Percentiles rank a stretch among this genome's conserved stretches.
phyloP scores from a whole-genome alignment of 805 yeast genomes.

The Candida cerambycidarum region DNA sequence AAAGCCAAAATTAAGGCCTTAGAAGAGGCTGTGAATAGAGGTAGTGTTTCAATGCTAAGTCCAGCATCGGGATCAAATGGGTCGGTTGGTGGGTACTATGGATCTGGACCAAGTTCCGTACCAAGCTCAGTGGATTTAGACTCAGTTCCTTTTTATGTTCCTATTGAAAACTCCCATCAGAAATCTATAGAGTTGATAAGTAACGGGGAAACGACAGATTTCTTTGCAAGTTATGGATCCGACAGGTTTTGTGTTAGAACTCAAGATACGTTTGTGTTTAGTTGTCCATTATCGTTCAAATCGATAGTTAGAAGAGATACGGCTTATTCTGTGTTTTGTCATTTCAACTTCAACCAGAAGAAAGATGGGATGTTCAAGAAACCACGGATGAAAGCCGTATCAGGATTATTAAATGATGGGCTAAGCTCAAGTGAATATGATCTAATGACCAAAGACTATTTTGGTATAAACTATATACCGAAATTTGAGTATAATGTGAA shows the following conservation, averaged over 20 bases:
- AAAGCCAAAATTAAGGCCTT: slow-evolving; percentile 8
- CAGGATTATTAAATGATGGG: slow-evolving; percentile 11
- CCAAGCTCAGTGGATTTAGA: neutral
- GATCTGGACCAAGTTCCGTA: neutral
- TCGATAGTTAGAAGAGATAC: slow-evolving; percentile 11
- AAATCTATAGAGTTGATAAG: neutral
- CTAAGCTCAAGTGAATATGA: neutral
- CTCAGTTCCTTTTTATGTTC: neutral
- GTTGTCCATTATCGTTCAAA: slow-evolving; percentile 12
- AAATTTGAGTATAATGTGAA: slow-evolving; percentile 8
- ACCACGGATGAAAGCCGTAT: slow-evolving; percentile 7
- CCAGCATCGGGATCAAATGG: neutral
- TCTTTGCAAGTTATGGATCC: slow-evolving; percentile 9
- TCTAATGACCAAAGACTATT: slow-evolving; percentile 8
- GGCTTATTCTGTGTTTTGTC: slow-evolving; percentile 13
- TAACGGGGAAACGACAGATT: slow-evolving; percentile 8
- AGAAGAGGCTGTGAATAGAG: slow-evolving; percentile 3
- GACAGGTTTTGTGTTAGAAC: slow-evolving; percentile 7
- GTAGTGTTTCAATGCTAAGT: neutral
- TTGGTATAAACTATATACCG: slow-evolving; percentile 13
- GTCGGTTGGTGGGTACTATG: no score
- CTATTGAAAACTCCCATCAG: neutral
- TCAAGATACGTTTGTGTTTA: slow-evolving; percentile 7
- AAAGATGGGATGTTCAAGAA: neutral
- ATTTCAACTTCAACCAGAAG: slow-evolving; percentile 5